A percentile compares a stretch with the other conserved stretches of the same genome.
Evolutionary conservation across 116 monocot species (phyloP).

Genomic region (Trichopus zeylanicus): DNA sequence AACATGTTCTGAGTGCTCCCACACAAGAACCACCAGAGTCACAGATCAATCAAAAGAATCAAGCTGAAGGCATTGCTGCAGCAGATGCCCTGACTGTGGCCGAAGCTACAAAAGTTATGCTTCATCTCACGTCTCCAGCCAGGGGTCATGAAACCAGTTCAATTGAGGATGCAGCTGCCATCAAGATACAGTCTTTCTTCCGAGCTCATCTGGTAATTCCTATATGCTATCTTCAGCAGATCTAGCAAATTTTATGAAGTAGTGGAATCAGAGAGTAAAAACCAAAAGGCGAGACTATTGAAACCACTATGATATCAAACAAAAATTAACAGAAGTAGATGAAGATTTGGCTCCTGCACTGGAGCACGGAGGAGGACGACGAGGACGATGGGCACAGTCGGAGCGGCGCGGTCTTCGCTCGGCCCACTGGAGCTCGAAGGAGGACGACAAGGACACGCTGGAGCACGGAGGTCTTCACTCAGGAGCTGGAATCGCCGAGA

Average conservation of each 20-base stretch:
- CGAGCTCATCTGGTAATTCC: constrained; percentile 60
- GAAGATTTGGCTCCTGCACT: too few relatives aligned
- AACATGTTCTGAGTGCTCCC: constrained; percentile 7
- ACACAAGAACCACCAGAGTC: constrained; percentile 6
- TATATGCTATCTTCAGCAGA: background rate
- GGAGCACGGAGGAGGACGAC: too few relatives aligned
- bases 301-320: background rate
- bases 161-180: constrained; percentile 43
- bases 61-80: constrained; percentile 51
- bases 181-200: constrained; percentile 73
- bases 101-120: constrained; percentile 44
- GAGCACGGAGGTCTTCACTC: too few relatives aligned
- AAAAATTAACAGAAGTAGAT: background rate
- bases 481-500: too few relatives aligned
- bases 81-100: constrained; percentile 48
- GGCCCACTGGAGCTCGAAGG: too few relatives aligned
- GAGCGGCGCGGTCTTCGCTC: too few relatives aligned
- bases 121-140: constrained; percentile 16
- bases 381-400: too few relatives aligned
- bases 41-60: constrained; percentile 42
- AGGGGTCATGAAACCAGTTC: constrained; percentile 7
- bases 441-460: too few relatives aligned
- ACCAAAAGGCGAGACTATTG: background rate
- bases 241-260: background rate
- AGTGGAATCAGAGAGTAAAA: background rate